Evolutionary conservation across 176 grass and related monocot genomes (phyloP).

Genomic region (Carex myosuroides): DNA sequence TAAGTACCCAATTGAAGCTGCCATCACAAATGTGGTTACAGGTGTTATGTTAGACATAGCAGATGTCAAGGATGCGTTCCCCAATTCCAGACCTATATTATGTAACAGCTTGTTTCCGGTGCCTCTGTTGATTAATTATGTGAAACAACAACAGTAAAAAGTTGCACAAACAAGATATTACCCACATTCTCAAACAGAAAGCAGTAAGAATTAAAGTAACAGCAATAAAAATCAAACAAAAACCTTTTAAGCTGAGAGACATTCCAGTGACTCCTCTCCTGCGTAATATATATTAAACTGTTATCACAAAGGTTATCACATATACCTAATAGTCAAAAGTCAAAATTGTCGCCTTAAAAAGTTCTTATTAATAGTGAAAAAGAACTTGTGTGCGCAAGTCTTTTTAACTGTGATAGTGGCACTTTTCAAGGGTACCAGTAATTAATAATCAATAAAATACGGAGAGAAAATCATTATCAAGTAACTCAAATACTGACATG

Average conservation of each 20-base stretch:
- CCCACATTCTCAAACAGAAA: not conserved
- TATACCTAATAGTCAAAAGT: not conserved
- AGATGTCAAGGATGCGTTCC: not conserved
- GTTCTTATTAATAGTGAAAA: no score
- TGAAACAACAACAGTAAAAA: not conserved
- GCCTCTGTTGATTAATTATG: not conserved
- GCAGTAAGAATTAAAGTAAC: not conserved
- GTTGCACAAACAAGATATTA: not conserved
- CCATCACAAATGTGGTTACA: not conserved
- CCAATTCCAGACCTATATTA: slow-evolving; percentile 10
- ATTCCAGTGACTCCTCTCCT: not conserved
- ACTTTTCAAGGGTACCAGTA: not conserved
- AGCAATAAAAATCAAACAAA: not conserved
- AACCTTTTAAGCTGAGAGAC: not conserved
- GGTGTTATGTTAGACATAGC: not conserved
- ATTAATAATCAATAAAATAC: no score
- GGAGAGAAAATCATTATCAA: no score
- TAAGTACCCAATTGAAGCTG: not conserved
- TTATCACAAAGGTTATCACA: no score
- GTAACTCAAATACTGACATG: no score
- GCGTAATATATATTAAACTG: not conserved
- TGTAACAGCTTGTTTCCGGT: slow-evolving; percentile 2
- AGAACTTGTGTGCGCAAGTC: not conserved
- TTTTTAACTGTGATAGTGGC: not conserved
- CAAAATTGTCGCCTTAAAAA: not conserved